Evolutionary conservation across 805 yeast genomes (phyloP).

Genomic region (Kluyveromyces dobzhanskii): DNA sequence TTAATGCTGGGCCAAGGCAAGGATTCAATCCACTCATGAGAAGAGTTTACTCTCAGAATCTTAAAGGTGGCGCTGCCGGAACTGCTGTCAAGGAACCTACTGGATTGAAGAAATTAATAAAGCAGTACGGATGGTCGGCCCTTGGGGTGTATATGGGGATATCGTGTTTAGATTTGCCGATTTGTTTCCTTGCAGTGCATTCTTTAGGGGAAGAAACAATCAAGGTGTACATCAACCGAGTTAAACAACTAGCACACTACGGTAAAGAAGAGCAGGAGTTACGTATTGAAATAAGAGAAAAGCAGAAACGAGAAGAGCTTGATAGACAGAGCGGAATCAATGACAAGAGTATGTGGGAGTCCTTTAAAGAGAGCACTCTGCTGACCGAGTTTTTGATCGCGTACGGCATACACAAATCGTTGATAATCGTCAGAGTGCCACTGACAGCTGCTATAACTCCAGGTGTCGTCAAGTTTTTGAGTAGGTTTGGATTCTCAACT

Average conservation of each 20-base stretch:
- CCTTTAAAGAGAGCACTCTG: constrained; percentile 34
- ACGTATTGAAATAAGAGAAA: constrained; percentile 29
- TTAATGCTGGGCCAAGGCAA: neutral
- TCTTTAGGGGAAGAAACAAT: constrained; percentile 80
- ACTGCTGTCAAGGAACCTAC: constrained; percentile 15
- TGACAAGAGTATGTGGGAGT: constrained; percentile 20
- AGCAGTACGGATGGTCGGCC: constrained; percentile 88
- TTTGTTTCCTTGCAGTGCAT: constrained; percentile 78
- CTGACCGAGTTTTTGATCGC: constrained; percentile 85
- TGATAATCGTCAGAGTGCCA: constrained; percentile 79
- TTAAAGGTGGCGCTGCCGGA: constrained; percentile 4
- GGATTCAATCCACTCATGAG: neutral
- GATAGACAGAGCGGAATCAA: constrained; percentile 10
- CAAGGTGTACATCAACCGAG: constrained; percentile 52
- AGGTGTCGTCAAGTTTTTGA: constrained; percentile 51
- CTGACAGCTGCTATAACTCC: constrained; percentile 91
- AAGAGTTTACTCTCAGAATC: neutral
- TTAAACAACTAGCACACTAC: constrained; percentile 55
- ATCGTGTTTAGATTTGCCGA: constrained; percentile 70
- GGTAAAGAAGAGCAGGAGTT: constrained; percentile 41
- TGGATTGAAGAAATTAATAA: constrained; percentile 52
- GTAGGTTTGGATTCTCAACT: constrained; percentile 77
- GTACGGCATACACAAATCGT: constrained; percentile 84
- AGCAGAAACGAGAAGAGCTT: constrained; percentile 21
- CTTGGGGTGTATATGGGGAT: constrained; percentile 73